Conservation (phyloP, 768 basidiomycete genomes). For the Mycena olivaceomarginata region DNA sequence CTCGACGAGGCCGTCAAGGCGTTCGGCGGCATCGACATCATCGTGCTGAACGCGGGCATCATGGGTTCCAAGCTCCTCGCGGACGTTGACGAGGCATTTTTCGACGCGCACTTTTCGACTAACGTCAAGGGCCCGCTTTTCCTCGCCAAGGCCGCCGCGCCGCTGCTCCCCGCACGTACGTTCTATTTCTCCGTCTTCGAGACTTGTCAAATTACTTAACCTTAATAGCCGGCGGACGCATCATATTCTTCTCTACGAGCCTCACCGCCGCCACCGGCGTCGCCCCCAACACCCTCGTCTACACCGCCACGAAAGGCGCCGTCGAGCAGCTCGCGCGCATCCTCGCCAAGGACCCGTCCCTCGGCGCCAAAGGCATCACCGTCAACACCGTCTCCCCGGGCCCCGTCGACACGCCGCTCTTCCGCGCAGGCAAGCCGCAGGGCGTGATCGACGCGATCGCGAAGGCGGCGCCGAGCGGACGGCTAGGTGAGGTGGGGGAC, state of each 20-base stretch:
- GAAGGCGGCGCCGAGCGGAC: slow-evolving; percentile 54
- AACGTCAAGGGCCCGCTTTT: slow-evolving; percentile 80
- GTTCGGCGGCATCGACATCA: slow-evolving; percentile 74
- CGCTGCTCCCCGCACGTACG: slow-evolving; percentile 66
- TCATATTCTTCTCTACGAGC: slow-evolving; percentile 76
- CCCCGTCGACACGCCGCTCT: slow-evolving; percentile 73
- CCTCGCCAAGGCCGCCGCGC: slow-evolving; percentile 67
- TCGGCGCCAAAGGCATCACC: slow-evolving; percentile 71
- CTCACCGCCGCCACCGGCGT: slow-evolving; percentile 66
- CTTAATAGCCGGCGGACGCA: slow-evolving; percentile 66
- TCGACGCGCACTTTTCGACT: slow-evolving; percentile 69
- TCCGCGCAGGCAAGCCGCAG: slow-evolving; percentile 72
- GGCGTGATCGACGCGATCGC: slow-evolving; percentile 66
- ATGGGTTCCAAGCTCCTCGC: slow-evolving; percentile 71
- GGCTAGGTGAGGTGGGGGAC: slow-evolving; percentile 71
- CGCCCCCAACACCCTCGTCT: slow-evolving; percentile 68
- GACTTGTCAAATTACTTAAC: no score
- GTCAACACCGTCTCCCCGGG: slow-evolving; percentile 77
- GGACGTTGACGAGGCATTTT: slow-evolving; percentile 72
- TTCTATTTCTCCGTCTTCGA: background rate
- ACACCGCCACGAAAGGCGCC: slow-evolving; percentile 75
- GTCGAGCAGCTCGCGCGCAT: slow-evolving; percentile 76
- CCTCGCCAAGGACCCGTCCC: slow-evolving; percentile 69
- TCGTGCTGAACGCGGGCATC: slow-evolving; percentile 76
- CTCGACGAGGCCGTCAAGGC: slow-evolving; percentile 68